A percentile compares a stretch with the other conserved stretches of the same genome.
phyloP scores from a whole-genome alignment of 192 early-diverging fungal species.

The Podila verticillata region DNA sequence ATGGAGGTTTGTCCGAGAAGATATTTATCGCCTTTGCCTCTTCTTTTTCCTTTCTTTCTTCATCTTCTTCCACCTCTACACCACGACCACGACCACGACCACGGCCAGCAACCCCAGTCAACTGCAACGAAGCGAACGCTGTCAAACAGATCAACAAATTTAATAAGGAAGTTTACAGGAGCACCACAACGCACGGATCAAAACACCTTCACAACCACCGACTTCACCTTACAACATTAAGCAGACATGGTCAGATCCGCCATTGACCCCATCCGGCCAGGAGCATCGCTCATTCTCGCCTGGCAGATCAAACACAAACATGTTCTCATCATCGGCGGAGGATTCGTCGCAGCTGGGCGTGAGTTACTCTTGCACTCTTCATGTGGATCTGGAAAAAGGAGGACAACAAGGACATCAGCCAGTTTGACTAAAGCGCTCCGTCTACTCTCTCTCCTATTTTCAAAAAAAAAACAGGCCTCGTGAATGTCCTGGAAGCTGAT shows the following conservation, averaged over 20 bases:
- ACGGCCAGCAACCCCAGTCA: no score
- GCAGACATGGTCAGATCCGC: slow-evolving; percentile 39
- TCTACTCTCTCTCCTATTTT: neutral
- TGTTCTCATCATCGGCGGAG: slow-evolving; percentile 93
- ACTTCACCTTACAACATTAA: neutral
- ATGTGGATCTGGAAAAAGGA: no score
- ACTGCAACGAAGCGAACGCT: neutral
- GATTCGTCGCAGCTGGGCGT: slow-evolving; percentile 83
- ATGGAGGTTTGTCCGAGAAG: no score
- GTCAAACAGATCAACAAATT: neutral
- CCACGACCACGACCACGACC: neutral
- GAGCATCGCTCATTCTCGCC: slow-evolving; percentile 86
- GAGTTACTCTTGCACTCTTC: slow-evolving; percentile 18
- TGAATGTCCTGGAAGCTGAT: slow-evolving; percentile 82
- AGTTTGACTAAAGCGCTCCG: neutral
- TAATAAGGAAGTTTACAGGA: neutral
- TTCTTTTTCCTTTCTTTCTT: neutral
- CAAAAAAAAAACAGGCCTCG: slow-evolving; percentile 46
- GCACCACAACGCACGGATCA: neutral
- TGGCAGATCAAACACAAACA: slow-evolving; percentile 78
- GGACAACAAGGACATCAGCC: no score
- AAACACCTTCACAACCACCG: neutral
- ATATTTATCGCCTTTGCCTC: neutral
- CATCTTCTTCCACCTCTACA: neutral
- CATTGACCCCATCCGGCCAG: slow-evolving; percentile 60